Conservation (phyloP, 495 filamentous ascomycete species). For the Jackrogersella multiformis region DNA sequence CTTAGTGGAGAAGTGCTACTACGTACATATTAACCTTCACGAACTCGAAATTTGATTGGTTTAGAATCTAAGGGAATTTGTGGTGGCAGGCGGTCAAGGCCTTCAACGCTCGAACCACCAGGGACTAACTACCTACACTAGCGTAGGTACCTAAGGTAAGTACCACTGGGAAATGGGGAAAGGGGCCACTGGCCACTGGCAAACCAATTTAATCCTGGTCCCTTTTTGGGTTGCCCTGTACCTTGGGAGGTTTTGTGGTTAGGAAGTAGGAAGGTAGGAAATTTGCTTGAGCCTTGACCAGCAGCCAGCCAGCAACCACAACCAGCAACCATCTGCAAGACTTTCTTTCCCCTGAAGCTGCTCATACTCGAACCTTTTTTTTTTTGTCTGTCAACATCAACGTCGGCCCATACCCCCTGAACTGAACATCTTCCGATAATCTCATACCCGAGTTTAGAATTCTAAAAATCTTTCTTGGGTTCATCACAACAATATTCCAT, state of each 20-base stretch:
- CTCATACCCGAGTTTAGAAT: conserved; percentile 11
- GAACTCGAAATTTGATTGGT: conserved; percentile 18
- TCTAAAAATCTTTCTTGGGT: conserved; percentile 29
- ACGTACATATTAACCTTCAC: conserved; percentile 14
- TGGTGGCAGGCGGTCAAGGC: conserved; percentile 43
- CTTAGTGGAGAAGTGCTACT: conserved; percentile 3
- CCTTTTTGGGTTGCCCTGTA: conserved; percentile 40
- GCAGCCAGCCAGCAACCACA: too few relatives aligned
- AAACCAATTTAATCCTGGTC: conserved; percentile 39
- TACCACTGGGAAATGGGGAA: conserved; percentile 26
- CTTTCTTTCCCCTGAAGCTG: conserved; percentile 42
- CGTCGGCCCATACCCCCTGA: conserved; percentile 24
- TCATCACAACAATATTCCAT: conserved; percentile 6
- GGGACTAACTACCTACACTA: too few relatives aligned
- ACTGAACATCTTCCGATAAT: conserved; percentile 14
- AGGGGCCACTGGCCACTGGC: conserved; percentile 33
- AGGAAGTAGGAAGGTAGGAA: conserved; percentile 15
- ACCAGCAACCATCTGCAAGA: too few relatives aligned
- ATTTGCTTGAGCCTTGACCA: conserved; percentile 39
- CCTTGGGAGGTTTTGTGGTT: conserved; percentile 30
- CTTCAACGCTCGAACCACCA: conserved; percentile 38
- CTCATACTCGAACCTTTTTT: conserved; percentile 16
- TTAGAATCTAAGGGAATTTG: conserved; percentile 7
- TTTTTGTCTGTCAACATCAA: conserved; percentile 34
- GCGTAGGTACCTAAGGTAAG: not conserved